phyloP scores from a whole-genome alignment of 2,329 filamentous ascomycete genomes.

The Macrophomina pseudophaseolina region DNA sequence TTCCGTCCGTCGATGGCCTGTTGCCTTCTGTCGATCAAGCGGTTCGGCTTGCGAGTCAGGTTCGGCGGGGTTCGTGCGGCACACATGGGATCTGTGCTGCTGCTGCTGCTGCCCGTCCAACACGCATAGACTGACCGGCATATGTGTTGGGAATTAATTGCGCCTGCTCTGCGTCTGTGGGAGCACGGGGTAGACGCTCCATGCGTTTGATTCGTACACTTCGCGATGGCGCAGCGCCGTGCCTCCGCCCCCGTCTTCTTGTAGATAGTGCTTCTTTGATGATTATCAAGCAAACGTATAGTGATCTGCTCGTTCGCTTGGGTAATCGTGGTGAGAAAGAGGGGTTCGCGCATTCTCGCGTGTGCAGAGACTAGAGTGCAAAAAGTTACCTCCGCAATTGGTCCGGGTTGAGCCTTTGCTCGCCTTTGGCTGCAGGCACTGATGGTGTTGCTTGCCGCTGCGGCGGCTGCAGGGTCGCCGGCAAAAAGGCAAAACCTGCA shows the following conservation, averaged over 20 bases:
- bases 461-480: not conserved
- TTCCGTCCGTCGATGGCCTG: too few relatives aligned
- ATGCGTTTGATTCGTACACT: too few relatives aligned
- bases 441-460: too few relatives aligned
- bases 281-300: not conserved
- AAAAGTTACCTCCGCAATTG: not conserved
- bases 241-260: not conserved
- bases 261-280: not conserved
- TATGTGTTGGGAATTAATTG: too few relatives aligned
- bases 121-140: too few relatives aligned
- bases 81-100: too few relatives aligned
- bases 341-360: not conserved
- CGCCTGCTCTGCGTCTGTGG: too few relatives aligned
- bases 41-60: conserved; percentile 13
- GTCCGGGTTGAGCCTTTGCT: not conserved
- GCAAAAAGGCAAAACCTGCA: not conserved
- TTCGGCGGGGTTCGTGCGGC: too few relatives aligned
- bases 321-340: not conserved
- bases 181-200: too few relatives aligned
- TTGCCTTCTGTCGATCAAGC: not conserved
- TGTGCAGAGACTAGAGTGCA: not conserved
- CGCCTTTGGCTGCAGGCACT: not conserved
- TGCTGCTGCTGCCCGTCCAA: too few relatives aligned
- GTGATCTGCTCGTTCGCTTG: not conserved
- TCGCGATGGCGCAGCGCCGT: not conserved